phyloP scores from a whole-genome alignment of 75 land plant species.

The Larix kaempferi region DNA sequence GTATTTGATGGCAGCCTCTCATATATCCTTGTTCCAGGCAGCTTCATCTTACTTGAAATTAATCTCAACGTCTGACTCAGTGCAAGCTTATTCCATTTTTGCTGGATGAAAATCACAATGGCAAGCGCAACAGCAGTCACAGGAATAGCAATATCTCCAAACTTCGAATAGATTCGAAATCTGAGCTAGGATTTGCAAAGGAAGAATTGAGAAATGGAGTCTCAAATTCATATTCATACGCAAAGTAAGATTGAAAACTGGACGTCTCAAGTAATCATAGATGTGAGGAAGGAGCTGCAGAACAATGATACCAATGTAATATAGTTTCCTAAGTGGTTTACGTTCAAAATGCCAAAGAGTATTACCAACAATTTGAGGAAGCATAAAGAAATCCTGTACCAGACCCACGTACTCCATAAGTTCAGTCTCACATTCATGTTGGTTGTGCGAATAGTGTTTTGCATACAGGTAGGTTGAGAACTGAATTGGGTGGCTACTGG shows the following conservation, averaged over 20 bases:
- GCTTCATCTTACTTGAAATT: slow-evolving; percentile 26
- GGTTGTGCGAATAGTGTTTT: slow-evolving; percentile 11
- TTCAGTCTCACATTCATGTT: slow-evolving; percentile 16
- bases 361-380: slow-evolving; percentile 72
- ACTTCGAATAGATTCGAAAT: slow-evolving; percentile 64
- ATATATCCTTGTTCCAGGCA: slow-evolving; percentile 45
- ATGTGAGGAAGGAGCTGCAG: slow-evolving; percentile 59
- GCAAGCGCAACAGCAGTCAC: slow-evolving; percentile 40
- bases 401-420: slow-evolving; percentile 55
- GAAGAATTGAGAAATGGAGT: slow-evolving; percentile 10
- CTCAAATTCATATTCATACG: slow-evolving; percentile 19
- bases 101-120: slow-evolving; percentile 52
- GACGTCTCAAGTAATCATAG: slow-evolving; percentile 45
- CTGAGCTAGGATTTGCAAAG: slow-evolving; percentile 47
- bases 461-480: slow-evolving; percentile 10
- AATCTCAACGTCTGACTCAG: slow-evolving; percentile 17
- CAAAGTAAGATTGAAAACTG: slow-evolving; percentile 47
- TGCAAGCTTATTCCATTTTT: slow-evolving; percentile 47
- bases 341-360: slow-evolving; percentile 44
- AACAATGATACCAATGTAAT: slow-evolving; percentile 62
- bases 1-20: slow-evolving; percentile 55
- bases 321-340: slow-evolving; percentile 50
- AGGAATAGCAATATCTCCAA: slow-evolving; percentile 61
- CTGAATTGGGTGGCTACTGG: slow-evolving; percentile 8
- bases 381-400: slow-evolving; percentile 72